Evolutionary conservation across 768 basidiomycete species (phyloP), one percentile per base, ranked within the genome.

Genomic region (Agaricus bisporus): DNA sequence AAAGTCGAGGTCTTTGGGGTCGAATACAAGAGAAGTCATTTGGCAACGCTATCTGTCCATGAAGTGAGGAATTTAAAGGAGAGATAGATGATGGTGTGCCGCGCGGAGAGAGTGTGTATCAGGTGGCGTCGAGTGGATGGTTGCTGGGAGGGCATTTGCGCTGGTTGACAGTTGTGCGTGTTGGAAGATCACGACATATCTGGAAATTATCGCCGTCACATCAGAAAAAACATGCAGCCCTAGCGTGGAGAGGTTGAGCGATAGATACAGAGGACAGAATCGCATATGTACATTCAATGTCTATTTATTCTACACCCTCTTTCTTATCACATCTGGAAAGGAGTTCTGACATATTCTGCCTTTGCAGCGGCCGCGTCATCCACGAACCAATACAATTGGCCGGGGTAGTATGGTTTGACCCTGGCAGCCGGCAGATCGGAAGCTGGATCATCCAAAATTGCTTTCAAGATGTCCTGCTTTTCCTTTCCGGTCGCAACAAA

Each of bases 301-400:
- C 46, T 20, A 17, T 35, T 20, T 18, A 29, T 17, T 5, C 29
- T 17, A 50, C 39, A 41, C 41, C 48, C 22, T 22, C 22, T 22
- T 22, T 51, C 29, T 38, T 49, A 52, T 68, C 69, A 87, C 57
- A 85, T 64, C 66, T 80, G 81, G 70, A 87, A 82, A 14, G 73
- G 58, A 3, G 80, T 78, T 67, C 70, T 77, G 11, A 77, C 68
- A 63, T 82, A 87, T 62, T 73, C 61, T 28, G 86, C 76, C 59
- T 85, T 81, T 41, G 70, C 70, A 8, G 85, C 77, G 2, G 97
- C 95, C 7, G 83, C 85, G 45, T 91, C 84, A 70, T 98, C 94
- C 35, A 89, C 84, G 70, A 98, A 98, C 95, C 94, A 98, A 68
- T 85, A 94, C 29, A 97, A 77, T 50, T 88, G 85, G 28, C 95